phyloP scores from a whole-genome alignment of 495 filamentous ascomycete species.

The Xylaria flabelliformis region DNA sequence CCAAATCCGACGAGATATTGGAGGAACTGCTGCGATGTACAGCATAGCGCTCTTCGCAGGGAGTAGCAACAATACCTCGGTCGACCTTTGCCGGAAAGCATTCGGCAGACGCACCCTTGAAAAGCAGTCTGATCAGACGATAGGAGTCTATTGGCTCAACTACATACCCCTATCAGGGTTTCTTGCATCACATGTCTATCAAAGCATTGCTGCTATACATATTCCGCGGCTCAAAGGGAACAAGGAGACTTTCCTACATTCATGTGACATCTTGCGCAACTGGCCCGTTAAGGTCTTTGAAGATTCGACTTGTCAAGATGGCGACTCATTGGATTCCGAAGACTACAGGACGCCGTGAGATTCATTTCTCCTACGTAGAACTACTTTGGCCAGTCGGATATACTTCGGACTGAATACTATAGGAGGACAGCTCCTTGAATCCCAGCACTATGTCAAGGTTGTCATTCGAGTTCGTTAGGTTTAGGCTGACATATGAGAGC shows the following conservation, averaged over 20 bases:
- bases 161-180: background rate
- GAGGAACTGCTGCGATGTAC: background rate
- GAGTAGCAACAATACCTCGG: background rate
- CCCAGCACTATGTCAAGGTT: background rate
- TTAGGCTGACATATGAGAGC: conserved; percentile 6
- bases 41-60: background rate
- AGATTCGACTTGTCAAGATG: background rate
- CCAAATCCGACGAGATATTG: background rate
- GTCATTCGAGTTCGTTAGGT: background rate
- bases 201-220: background rate
- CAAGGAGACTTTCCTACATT: background rate
- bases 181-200: background rate
- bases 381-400: background rate
- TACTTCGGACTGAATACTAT: background rate
- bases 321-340: background rate
- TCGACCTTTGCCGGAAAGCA: too few relatives aligned
- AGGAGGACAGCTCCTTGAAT: background rate
- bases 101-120: background rate
- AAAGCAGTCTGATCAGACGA: background rate
- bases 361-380: background rate
- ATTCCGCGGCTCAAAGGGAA: background rate
- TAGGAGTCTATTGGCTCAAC: background rate
- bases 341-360: background rate
- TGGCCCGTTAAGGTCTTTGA: background rate
- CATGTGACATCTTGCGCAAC: background rate